phyloP scores from a whole-genome alignment of 1,139 yeast genomes.

The Zygotorulaspora mrakii region DNA sequence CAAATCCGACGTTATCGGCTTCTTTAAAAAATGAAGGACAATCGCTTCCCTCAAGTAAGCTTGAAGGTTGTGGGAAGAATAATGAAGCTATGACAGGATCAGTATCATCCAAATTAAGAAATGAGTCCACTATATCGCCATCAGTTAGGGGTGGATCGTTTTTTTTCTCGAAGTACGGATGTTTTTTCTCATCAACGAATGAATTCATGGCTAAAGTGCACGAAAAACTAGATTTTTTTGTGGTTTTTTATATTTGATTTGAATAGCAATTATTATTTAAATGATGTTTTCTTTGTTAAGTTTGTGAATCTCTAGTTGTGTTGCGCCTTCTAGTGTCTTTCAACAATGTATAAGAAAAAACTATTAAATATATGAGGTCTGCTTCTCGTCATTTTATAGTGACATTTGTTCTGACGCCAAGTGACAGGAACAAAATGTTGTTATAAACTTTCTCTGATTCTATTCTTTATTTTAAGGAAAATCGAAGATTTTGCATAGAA shows the following conservation, averaged over 20 bases:
- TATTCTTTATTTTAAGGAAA: not conserved
- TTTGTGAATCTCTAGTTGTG: too few species aligned
- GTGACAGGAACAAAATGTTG: not conserved
- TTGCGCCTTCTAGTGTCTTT: too few species aligned
- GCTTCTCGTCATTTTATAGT: not conserved
- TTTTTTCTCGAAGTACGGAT: not conserved
- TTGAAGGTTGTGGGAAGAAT: conserved; percentile 9
- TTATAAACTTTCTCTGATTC: not conserved
- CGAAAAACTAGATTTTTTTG: not conserved
- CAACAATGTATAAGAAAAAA: too few species aligned
- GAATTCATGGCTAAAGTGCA: conserved; percentile 4
- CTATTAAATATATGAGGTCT: not conserved
- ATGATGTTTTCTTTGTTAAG: too few species aligned
- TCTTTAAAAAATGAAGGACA: conserved; percentile 6
- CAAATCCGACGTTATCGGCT: conserved; percentile 1
- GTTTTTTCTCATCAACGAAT: not conserved
- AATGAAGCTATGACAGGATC: conserved; percentile 11
- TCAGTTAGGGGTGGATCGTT: not conserved
- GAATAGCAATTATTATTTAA: not conserved
- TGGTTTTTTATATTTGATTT: not conserved
- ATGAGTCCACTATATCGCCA: conserved; percentile 7
- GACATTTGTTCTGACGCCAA: not conserved
- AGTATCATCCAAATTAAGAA: conserved; percentile 9
- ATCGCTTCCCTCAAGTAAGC: conserved; percentile 8
- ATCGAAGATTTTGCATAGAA: conserved; percentile 1